These are phyloP conservation scores for Gentiana macrophylla DNA, from an alignment of 257 asterid genomes.

Conservation along the genomic window DNA sequence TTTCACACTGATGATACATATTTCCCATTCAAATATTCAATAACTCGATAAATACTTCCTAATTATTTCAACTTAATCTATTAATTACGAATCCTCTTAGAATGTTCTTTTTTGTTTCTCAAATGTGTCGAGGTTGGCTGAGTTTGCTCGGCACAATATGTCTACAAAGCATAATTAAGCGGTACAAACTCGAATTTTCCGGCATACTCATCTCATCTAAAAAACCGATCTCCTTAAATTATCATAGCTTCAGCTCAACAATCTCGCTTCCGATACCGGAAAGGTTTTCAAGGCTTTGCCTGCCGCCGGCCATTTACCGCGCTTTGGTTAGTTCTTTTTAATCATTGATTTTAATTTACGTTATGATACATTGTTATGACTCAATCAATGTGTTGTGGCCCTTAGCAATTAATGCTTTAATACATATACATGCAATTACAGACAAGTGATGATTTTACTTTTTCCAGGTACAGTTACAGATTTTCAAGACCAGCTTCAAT, in stretches of 20 bases:
- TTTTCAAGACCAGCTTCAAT: slow-evolving; percentile 42
- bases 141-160: slow-evolving; percentile 58
- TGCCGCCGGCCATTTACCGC: slow-evolving; percentile 39
- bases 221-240: slow-evolving; percentile 29
- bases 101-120: background rate
- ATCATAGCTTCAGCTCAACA: slow-evolving; percentile 65
- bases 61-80: too few species aligned
- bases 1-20: too few species aligned
- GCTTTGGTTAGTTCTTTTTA: slow-evolving; percentile 49
- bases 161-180: slow-evolving; percentile 48
- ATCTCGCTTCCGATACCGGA: slow-evolving; percentile 81
- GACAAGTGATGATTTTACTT: background rate
- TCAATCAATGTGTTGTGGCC: too few species aligned
- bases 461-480: slow-evolving; percentile 27
- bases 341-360: too few species aligned
- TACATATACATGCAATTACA: too few species aligned
- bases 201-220: slow-evolving; percentile 62
- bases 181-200: slow-evolving; percentile 80
- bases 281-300: slow-evolving; percentile 66
- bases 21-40: too few species aligned
- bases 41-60: too few species aligned
- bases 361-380: too few species aligned
- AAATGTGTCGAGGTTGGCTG: slow-evolving; percentile 62
- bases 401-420: too few species aligned
- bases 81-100: too few species aligned